Evolutionary conservation across 1,284 basidiomycete species (phyloP).

Genomic region (Marasmius oreades): DNA sequence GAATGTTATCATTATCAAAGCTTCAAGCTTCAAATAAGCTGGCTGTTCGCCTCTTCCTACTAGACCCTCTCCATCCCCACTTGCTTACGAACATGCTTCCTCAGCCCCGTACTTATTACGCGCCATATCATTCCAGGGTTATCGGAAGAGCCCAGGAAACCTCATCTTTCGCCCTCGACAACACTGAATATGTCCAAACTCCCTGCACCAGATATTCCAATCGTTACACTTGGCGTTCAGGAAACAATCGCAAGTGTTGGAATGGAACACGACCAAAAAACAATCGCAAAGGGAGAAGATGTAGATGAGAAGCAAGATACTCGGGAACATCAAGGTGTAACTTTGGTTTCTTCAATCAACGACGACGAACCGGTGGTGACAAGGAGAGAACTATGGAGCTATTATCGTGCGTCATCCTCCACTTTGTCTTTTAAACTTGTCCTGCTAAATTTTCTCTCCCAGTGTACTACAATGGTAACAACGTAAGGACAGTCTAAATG

Average conservation of each 20-base stretch:
- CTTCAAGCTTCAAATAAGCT: too few relatives aligned
- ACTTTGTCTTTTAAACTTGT: not conserved
- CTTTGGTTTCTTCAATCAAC: conserved; percentile 33
- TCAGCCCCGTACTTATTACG: not conserved
- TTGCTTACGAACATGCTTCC: too few relatives aligned
- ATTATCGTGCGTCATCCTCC: conserved; percentile 49
- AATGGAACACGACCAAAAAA: too few relatives aligned
- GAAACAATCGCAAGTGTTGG: too few relatives aligned
- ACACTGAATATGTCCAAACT: not conserved
- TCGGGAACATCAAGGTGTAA: too few relatives aligned
- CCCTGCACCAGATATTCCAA: not conserved
- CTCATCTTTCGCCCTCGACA: not conserved
- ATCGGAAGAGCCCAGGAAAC: not conserved
- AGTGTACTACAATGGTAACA: conserved; percentile 75
- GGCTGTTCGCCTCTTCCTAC: too few relatives aligned
- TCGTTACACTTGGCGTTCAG: not conserved
- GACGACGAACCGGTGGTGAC: conserved; percentile 56
- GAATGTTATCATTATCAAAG: too few relatives aligned
- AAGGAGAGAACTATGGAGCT: conserved; percentile 66
- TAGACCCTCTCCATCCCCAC: too few relatives aligned
- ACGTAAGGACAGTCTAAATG: conserved; percentile 36
- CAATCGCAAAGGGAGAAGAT: too few relatives aligned
- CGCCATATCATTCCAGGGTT: not conserved
- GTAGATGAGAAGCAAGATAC: too few relatives aligned
- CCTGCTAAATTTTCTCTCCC: not conserved